Evolutionary conservation across 805 yeast species (phyloP), one percentile per base, ranked within the genome.

Genomic region (Saccharomycopsis sp.): DNA sequence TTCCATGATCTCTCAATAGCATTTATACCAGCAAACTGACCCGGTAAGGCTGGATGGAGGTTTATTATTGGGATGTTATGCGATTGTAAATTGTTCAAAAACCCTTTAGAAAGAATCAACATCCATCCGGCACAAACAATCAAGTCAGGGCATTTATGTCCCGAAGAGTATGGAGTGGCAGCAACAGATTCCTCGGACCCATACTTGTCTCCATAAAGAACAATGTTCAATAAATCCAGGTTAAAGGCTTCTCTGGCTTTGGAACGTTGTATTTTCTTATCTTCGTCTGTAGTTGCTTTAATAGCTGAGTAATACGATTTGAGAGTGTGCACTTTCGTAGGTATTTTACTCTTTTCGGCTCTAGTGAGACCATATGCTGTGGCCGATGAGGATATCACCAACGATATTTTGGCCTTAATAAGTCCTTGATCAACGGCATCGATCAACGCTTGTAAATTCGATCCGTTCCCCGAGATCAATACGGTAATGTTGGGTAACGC

Each of bases 111-210:
- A 60, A 94, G 77, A 59, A 94, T 94, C 56, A 94, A 79, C 92
- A 94, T 86, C 99, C 99, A 94, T 1, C 99, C 99, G 2, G 99
- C 99, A 73, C 99, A 94, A 3, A 94, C 97, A 47, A 94, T 84
- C 63, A 94, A 77, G 64, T 88, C 89, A 2, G 98, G 98, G 64
- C 78, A 78, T 35, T 70, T 64, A 56, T 82, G 78, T 1, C 66
- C 62, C 2, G 63, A 53, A 22, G 25, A 14, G n/a, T 64, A 68
- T 25, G 60, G 47, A 5, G 64, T 68, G 14, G 76, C 80, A 17
- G 71, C 73, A 34, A 67, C 68, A 47, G 68, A 66, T 35, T 56
- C 59, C 23, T 59, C 47, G 1, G 57, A 51, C 3, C 83, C 84
- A 58, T 76, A 69, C 50, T 64, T 64, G 42, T 70, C 61, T 3